Evolutionary conservation across 805 yeast species (phyloP), one percentile per base, ranked within the genome.

Genomic region (Saccharomycopsis vini): DNA sequence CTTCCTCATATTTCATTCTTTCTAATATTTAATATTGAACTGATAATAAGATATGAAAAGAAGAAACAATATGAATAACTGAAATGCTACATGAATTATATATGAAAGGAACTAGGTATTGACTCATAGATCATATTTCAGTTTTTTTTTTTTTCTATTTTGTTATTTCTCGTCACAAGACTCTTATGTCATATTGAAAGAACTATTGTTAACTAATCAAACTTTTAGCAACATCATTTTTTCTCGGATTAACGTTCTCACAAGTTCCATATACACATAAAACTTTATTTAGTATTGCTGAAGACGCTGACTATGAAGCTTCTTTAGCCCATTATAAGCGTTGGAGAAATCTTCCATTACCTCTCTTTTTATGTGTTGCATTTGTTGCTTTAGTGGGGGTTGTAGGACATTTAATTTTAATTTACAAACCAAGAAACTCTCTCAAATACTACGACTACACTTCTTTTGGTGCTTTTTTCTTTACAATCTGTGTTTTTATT

Each of bases 371-470:
- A 10, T 36, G 28, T 15, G 22, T 19, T n/a, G 45, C 63, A 63
- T 42, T 12, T 23, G 9, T n/a, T 22, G 36, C 39, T 3, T 6
- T 16, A 37, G 66, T 84, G 21, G 60, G 78, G 35, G 69, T 58
- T 1, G 40, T 88, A 23, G 97, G 95, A 3, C 68, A 87, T 44
- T 36, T 75, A 39, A 95, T 95, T 4, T 67, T 79, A 45, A 68
- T 81, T 52, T 87, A 81, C 67, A 82, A 81, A 64, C 97, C 97
- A n/a, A 60, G 74, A 37, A 90, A 82, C 42, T 94, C 90, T 39
- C 72, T 84, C 55, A 80, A 82, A 61, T 73, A 81, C 59, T 90
- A 92, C 59, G 98, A 90, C 62, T 95, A 94, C 54, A 95, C 89
- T 36, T 69, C 94, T 9, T 67, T 89, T 53, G 77, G 76, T n/a